A percentile compares a stretch with the other conserved stretches of the same genome.
Conservation (phyloP, 495 filamentous ascomycete genomes). For the Neurospora intermedia region DNA sequence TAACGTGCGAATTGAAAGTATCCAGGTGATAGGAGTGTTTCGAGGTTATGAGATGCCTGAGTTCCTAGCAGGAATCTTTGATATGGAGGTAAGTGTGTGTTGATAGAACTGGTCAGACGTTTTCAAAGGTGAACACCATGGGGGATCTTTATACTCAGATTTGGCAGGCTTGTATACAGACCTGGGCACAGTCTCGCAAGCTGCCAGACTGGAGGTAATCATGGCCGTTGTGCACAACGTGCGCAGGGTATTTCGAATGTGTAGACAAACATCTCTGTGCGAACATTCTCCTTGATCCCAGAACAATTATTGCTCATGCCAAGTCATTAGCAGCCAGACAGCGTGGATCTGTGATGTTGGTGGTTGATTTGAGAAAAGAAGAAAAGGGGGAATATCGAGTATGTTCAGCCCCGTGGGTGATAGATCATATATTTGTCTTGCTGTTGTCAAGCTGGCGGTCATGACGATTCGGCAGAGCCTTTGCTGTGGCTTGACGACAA, state of each 20-base stretch:
- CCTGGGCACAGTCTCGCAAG: neutral
- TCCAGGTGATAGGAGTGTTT: no score
- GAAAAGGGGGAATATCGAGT: neutral
- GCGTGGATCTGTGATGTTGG: neutral
- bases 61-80: no score
- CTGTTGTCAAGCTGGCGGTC: neutral
- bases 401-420: neutral
- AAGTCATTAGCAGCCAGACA: neutral
- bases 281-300: neutral
- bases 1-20: no score
- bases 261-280: neutral
- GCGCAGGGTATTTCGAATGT: neutral
- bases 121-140: neutral
- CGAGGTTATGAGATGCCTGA: no score
- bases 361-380: neutral
- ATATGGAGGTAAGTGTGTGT: neutral
- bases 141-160: neutral
- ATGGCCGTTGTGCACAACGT: neutral
- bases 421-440: neutral
- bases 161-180: neutral
- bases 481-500: neutral
- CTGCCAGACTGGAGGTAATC: neutral
- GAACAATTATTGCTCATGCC: neutral
- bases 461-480: neutral
- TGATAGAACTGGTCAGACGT: neutral